Evolutionary conservation across 2,329 filamentous ascomycete genomes (phyloP).

Genomic region (Claviceps sp.): DNA sequence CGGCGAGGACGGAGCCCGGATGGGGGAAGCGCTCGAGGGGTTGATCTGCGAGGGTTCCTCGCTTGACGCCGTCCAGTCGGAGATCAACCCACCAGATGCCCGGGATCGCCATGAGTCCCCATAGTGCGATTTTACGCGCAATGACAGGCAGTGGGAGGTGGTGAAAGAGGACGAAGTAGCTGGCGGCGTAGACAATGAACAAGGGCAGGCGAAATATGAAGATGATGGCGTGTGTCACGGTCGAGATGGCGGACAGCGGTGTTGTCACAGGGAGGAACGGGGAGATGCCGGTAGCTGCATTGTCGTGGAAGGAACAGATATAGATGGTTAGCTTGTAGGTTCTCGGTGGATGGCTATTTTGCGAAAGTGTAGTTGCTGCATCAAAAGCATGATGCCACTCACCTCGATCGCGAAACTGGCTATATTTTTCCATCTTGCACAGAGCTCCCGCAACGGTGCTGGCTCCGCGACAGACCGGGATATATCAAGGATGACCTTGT

Average conservation of each 20-base stretch:
- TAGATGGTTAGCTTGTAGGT: neutral
- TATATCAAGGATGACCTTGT: neutral
- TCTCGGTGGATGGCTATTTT: neutral
- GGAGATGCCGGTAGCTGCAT: conserved; percentile 78
- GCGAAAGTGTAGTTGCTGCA: neutral
- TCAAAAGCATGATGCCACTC: neutral
- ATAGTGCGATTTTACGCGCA: conserved; percentile 71
- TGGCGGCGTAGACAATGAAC: conserved; percentile 50
- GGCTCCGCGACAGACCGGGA: neutral
- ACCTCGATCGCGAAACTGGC: conserved; percentile 86
- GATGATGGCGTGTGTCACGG: conserved; percentile 54
- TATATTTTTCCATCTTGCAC: conserved; percentile 78
- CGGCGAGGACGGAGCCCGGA: conserved; percentile 70
- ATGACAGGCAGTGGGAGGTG: conserved; percentile 55
- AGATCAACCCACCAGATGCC: conserved; percentile 98
- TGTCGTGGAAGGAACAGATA: neutral
- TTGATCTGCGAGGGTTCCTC: conserved; percentile 70
- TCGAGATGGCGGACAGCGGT: conserved; percentile 46
- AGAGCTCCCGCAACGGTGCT: too few relatives aligned
- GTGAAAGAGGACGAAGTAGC: conserved; percentile 73
- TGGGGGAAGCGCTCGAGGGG: conserved; percentile 63
- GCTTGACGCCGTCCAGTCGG: conserved; percentile 93
- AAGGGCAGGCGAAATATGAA: conserved; percentile 72
- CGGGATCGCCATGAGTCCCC: conserved; percentile 75
- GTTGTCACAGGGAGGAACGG: conserved; percentile 79